Evolutionary conservation across 495 filamentous ascomycete genomes (phyloP).

Genomic region (Saxophila tyrrhenica): DNA sequence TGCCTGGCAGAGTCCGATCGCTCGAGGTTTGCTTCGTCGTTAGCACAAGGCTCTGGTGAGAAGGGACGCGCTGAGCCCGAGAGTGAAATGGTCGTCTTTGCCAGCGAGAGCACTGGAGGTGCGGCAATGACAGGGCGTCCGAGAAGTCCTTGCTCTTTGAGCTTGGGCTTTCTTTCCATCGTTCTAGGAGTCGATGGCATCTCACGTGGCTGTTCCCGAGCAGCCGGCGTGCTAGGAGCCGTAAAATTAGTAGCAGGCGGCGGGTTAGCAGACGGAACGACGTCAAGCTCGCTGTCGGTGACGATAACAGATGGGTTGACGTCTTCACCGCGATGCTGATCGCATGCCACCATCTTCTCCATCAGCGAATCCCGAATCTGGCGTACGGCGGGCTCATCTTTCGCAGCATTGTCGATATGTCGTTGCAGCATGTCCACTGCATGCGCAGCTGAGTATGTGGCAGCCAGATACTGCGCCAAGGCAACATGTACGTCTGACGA

Average conservation of each 20-base stretch:
- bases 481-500: constrained; percentile 4
- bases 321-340: background rate
- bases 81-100: background rate
- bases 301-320: constrained; percentile 10
- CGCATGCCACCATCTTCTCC: background rate
- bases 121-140: background rate
- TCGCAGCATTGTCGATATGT: background rate
- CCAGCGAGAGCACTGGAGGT: background rate
- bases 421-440: constrained; percentile 1
- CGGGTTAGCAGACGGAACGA: background rate
- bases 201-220: background rate
- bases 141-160: background rate
- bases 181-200: background rate
- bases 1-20: constrained; percentile 10
- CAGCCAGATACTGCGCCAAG: constrained; percentile 14
- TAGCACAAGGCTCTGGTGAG: background rate
- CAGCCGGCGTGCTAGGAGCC: background rate
- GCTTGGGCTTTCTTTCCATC: background rate
- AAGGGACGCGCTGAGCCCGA: background rate
- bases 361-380: background rate
- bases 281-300: constrained; percentile 5
- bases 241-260: background rate
- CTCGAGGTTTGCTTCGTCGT: background rate
- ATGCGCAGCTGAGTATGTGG: background rate
- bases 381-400: background rate